Conservation (phyloP, 106 monocot genomes). For the Dactylorhiza incarnata region DNA sequence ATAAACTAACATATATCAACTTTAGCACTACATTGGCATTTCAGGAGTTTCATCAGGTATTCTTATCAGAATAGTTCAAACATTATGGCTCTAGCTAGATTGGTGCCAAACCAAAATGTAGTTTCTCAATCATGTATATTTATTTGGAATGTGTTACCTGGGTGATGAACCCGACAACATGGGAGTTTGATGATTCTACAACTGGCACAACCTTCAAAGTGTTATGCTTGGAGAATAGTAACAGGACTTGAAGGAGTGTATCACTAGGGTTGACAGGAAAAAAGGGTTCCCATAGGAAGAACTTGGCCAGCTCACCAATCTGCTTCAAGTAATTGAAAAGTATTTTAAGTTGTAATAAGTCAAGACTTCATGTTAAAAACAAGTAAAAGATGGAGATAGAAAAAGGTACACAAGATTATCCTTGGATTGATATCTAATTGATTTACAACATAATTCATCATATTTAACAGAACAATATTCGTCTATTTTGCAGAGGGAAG, state of each 20-base stretch:
- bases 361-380: not conserved
- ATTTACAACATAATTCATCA: not conserved
- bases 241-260: conserved; percentile 35
- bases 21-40: too few species aligned
- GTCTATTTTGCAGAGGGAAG: not conserved
- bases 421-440: not conserved
- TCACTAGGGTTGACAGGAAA: conserved; percentile 28
- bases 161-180: conserved; percentile 26
- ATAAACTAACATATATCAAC: too few species aligned
- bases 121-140: not conserved
- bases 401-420: not conserved
- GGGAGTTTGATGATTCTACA: conserved; percentile 25
- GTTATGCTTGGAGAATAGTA: conserved; percentile 37
- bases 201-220: conserved; percentile 33
- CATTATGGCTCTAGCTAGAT: too few species aligned
- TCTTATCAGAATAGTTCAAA: too few species aligned
- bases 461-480: not conserved
- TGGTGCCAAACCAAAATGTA: not conserved
- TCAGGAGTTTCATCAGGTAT: too few species aligned
- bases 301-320: conserved; percentile 38
- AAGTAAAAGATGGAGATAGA: not conserved
- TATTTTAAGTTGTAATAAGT: not conserved
- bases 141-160: conserved; percentile 17
- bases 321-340: conserved; percentile 3
- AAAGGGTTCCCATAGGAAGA: conserved; percentile 45